Conservation (phyloP, 257 asterid genomes). For the Paulownia fortunei region DNA sequence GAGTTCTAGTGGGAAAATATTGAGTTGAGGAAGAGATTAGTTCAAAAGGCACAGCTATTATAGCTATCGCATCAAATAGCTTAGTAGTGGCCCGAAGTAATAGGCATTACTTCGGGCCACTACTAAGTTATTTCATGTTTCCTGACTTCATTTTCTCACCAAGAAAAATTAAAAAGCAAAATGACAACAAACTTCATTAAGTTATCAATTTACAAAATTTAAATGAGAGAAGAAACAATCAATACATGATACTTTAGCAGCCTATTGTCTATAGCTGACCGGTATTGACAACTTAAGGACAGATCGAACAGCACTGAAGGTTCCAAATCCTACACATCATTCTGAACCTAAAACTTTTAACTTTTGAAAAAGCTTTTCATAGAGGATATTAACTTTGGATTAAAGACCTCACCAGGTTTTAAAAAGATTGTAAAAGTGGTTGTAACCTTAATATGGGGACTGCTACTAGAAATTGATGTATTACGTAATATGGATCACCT, state of each 20-base stretch:
- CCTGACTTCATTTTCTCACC: slow-evolving; percentile 1
- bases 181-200: neutral
- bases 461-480: neutral
- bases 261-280: neutral
- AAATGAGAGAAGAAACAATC: neutral
- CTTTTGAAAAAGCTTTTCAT: too few species aligned
- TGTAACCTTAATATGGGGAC: neutral
- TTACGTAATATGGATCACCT: neutral
- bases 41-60: neutral
- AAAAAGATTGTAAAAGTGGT: too few species aligned
- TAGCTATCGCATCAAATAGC: neutral
- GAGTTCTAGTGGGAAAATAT: too few species aligned
- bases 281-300: neutral
- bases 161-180: neutral
- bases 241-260: neutral
- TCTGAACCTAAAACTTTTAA: neutral
- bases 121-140: too few species aligned
- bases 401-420: neutral
- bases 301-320: neutral
- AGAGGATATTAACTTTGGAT: too few species aligned
- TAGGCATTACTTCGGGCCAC: too few species aligned
- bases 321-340: neutral
- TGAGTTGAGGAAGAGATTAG: too few species aligned
- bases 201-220: neutral
- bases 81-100: neutral